These are phyloP conservation scores for Pseudognaphalium luteoalbum DNA, from an alignment of 129 eudicot species.

Conservation along the genomic window DNA sequence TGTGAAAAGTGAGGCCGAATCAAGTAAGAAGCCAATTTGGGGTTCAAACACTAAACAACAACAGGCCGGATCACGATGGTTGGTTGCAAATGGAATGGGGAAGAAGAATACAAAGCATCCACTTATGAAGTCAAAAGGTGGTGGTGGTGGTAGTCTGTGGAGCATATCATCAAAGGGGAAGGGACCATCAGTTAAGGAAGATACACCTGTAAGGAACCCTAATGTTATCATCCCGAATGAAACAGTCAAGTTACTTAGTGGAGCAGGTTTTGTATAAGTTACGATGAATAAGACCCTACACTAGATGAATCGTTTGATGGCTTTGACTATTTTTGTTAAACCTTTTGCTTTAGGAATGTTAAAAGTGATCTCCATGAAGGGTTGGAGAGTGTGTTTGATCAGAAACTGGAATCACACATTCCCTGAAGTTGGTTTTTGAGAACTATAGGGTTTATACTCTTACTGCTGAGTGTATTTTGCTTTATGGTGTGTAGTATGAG, in stretches of 20 bases:
- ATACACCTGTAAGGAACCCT: slow-evolving; percentile 67
- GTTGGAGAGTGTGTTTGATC: background rate
- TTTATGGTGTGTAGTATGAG: no score
- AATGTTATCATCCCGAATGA: slow-evolving; percentile 66
- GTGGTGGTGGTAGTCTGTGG: slow-evolving; percentile 63
- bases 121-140: slow-evolving; percentile 57
- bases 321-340: background rate
- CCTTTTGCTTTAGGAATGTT: background rate
- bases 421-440: background rate
- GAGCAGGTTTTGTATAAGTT: slow-evolving; percentile 34
- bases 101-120: slow-evolving; percentile 82
- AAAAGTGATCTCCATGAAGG: background rate
- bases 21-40: slow-evolving; percentile 76
- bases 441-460: background rate
- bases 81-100: slow-evolving; percentile 96
- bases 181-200: slow-evolving; percentile 42
- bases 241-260: slow-evolving; percentile 56
- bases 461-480: no score
- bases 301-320: background rate
- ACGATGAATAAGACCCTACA: background rate
- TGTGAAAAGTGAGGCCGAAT: slow-evolving; percentile 52
- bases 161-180: slow-evolving; percentile 79
- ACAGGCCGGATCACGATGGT: slow-evolving; percentile 94
- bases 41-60: slow-evolving; percentile 62
- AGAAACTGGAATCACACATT: background rate